Conservation (phyloP, 768 basidiomycete species). For the Pleurotus sapidus region DNA sequence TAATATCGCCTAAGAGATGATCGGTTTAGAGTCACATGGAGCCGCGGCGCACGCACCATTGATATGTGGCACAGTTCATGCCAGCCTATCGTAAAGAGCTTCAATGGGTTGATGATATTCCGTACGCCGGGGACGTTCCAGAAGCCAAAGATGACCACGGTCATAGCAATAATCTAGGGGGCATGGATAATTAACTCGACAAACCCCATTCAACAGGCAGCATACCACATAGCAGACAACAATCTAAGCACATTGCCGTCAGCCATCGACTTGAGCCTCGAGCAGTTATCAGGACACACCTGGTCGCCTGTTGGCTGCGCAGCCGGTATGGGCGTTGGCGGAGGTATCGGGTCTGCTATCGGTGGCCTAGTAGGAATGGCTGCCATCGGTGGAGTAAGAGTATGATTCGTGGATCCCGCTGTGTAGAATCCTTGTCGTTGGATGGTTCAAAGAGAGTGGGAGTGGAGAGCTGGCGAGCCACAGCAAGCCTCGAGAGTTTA, state of each 20-base stretch:
- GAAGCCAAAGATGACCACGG: constrained; percentile 82
- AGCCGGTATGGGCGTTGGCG: constrained; percentile 28
- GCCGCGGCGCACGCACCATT: constrained; percentile 45
- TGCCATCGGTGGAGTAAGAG: constrained; percentile 17
- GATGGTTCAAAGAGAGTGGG: constrained; percentile 1
- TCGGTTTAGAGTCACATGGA: background rate
- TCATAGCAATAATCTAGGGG: constrained; percentile 74
- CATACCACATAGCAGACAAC: constrained; percentile 76
- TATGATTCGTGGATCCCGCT: constrained; percentile 2
- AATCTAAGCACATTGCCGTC: constrained; percentile 38
- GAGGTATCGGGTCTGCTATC: constrained; percentile 40
- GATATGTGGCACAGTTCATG: constrained; percentile 86
- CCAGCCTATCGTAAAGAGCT: constrained; percentile 85
- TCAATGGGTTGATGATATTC: constrained; percentile 78
- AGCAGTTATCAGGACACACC: constrained; percentile 34
- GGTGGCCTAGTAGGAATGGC: constrained; percentile 33
- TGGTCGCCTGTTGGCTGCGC: constrained; percentile 69
- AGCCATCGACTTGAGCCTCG: constrained; percentile 11
- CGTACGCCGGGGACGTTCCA: constrained; percentile 86
- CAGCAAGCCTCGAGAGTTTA: constrained; percentile 1
- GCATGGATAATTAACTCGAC: constrained; percentile 7
- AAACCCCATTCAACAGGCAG: constrained; percentile 14
- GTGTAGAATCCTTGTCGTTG: no score
- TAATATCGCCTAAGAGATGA: constrained; percentile 56
- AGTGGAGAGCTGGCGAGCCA: constrained; percentile 5